phyloP scores from a whole-genome alignment of 2,329 filamentous ascomycete species.

The Beauveria medogensis region DNA sequence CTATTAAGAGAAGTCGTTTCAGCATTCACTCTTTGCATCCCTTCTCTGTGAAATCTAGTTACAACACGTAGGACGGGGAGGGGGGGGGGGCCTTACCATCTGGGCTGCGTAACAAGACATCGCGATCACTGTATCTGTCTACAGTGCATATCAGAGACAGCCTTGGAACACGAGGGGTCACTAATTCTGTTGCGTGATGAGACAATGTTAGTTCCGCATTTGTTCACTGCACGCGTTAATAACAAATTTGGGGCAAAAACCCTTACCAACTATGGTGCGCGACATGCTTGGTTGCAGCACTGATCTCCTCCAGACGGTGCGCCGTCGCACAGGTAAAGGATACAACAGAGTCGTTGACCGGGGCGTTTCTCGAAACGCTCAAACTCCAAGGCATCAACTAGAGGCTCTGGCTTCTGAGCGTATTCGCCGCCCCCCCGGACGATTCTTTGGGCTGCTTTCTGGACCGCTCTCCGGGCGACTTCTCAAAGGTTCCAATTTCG shows the following conservation, averaged over 20 bases:
- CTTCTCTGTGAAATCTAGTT: too few species aligned
- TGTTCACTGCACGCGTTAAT: neutral
- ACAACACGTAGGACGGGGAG: too few species aligned
- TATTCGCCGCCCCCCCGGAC: neutral
- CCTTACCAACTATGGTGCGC: neutral
- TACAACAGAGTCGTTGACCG: neutral
- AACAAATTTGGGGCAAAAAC: neutral
- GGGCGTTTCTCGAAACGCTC: neutral
- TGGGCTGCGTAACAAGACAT: too few species aligned
- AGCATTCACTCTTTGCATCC: neutral
- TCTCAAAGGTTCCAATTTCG: too few species aligned
- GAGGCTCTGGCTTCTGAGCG: neutral
- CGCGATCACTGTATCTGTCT: too few species aligned
- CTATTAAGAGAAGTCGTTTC: neutral
- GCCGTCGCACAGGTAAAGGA: conserved; percentile 1
- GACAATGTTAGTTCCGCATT: neutral
- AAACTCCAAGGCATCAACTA: neutral
- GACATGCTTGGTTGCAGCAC: neutral
- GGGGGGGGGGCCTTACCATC: too few species aligned
- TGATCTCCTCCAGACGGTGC: neutral
- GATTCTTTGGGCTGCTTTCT: neutral
- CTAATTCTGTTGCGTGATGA: neutral
- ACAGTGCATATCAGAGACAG: neutral
- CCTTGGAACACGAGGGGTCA: neutral
- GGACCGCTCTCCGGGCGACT: too few species aligned